Percentiles rank a stretch among this genome's conserved stretches.
These are phyloP conservation scores for Lactifluus hygrophoroides DNA, from an alignment of 768 basidiomycete species.

Conservation along the genomic window DNA sequence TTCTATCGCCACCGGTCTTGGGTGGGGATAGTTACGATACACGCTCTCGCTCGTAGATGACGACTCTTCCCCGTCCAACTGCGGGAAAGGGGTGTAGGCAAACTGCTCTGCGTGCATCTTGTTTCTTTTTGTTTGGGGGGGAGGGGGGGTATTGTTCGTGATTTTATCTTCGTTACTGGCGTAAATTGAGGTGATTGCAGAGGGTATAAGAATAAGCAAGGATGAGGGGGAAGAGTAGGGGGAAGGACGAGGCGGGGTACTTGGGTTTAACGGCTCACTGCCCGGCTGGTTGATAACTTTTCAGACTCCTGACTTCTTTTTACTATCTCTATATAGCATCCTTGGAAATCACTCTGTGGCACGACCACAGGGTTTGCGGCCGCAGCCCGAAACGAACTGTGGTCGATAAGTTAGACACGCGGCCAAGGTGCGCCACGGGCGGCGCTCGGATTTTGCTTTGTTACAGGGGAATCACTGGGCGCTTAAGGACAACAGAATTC, in stretches of 20 bases:
- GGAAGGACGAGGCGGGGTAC: background rate
- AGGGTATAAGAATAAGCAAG: background rate
- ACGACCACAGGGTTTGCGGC: constrained; percentile 7
- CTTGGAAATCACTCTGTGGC: constrained; percentile 13
- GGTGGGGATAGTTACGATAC: constrained; percentile 7
- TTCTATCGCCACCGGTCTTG: constrained; percentile 5
- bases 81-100: background rate
- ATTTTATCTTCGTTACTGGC: too few species aligned
- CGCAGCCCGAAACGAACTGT: constrained; percentile 13
- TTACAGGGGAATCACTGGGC: background rate
- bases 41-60: background rate
- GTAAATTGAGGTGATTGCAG: background rate
- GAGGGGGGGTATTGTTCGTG: too few species aligned
- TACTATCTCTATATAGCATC: background rate
- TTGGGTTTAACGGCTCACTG: background rate
- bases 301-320: background rate
- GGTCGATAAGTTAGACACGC: constrained; percentile 13
- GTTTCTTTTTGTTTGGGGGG: background rate
- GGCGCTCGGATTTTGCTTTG: constrained; percentile 1
- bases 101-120: constrained; percentile 3
- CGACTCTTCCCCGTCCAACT: constrained; percentile 4
- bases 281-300: background rate
- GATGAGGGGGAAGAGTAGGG: background rate
- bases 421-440: background rate
- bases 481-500: background rate